phyloP scores from a whole-genome alignment of 2,329 filamentous ascomycete genomes.

The Balansia obtecta region DNA sequence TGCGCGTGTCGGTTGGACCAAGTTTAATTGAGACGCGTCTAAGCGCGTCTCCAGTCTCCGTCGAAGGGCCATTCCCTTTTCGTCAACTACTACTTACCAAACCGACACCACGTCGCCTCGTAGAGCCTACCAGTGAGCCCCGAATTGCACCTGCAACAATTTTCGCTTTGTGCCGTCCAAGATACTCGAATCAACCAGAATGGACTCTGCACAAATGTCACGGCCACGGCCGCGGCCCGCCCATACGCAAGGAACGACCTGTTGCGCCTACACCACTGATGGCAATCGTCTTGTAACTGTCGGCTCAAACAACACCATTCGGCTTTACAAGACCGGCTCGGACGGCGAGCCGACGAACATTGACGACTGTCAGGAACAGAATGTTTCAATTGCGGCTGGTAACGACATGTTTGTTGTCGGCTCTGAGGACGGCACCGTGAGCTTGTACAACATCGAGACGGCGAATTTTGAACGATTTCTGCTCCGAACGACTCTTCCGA shows the following conservation, averaged over 20 bases:
- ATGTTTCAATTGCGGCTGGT: constrained; percentile 63
- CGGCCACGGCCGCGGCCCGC: constrained; percentile 54
- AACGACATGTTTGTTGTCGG: constrained; percentile 79
- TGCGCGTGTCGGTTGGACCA: background rate
- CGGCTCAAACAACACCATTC: constrained; percentile 85
- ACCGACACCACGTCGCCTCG: no score
- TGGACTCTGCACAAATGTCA: constrained; percentile 21
- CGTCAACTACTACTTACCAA: background rate
- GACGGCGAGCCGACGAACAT: constrained; percentile 88
- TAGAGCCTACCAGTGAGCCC: no score
- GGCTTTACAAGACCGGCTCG: constrained; percentile 82
- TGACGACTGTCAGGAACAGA: constrained; percentile 81
- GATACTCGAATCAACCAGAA: constrained; percentile 3
- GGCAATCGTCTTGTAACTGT: constrained; percentile 80
- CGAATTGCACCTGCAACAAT: no score
- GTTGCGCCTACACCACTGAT: constrained; percentile 79
- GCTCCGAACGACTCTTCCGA: constrained; percentile 69
- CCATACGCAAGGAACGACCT: constrained; percentile 77
- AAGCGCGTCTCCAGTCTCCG: constrained; percentile 31
- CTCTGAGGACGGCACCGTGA: constrained; percentile 92
- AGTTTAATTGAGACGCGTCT: constrained; percentile 21
- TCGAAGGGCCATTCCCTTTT: background rate
- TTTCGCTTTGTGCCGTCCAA: background rate
- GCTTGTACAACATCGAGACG: constrained; percentile 70
- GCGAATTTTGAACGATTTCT: constrained; percentile 71